Percentiles rank a stretch among this genome's conserved stretches.
Conservation (phyloP, 2,329 filamentous ascomycete species). For the Exserohilum turcica region DNA sequence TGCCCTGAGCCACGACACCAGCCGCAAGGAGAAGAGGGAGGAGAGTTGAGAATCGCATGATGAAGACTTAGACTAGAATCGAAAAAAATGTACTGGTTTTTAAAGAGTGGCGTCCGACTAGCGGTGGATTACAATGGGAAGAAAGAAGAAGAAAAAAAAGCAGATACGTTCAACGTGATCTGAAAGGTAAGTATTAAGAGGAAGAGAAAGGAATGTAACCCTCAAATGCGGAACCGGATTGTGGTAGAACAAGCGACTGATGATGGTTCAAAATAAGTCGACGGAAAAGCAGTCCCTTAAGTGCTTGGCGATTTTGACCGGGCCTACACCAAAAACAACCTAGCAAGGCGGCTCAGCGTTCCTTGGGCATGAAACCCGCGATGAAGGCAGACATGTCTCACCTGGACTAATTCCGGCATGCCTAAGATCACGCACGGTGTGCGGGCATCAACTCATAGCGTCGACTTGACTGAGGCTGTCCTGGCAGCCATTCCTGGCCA, state of each 20-base stretch:
- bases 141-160: constrained; percentile 32
- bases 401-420: constrained; percentile 33
- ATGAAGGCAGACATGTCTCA: constrained; percentile 50
- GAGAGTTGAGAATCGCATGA: constrained; percentile 45
- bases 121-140: constrained; percentile 42
- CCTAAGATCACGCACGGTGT: constrained; percentile 36
- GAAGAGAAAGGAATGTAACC: constrained; percentile 51
- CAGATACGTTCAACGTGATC: constrained; percentile 52
- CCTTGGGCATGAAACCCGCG: constrained; percentile 48
- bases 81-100: constrained; percentile 23
- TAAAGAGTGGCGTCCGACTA: constrained; percentile 47
- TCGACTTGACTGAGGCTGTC: constrained; percentile 33
- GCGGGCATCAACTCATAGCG: constrained; percentile 32
- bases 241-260: constrained; percentile 39
- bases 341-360: constrained; percentile 37
- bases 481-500: constrained; percentile 28
- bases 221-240: constrained; percentile 40
- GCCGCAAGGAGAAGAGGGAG: constrained; percentile 43
- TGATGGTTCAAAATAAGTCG: constrained; percentile 39
- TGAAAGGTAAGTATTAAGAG: constrained; percentile 42
- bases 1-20: constrained; percentile 37
- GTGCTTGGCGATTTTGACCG: constrained; percentile 43
- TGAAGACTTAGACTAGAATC: constrained; percentile 21
- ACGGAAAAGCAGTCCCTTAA: constrained; percentile 34
- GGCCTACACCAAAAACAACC: constrained; percentile 21